A percentile compares a stretch with the other conserved stretches of the same genome.
Evolutionary conservation across 2,329 filamentous ascomycete genomes (phyloP).

Genomic region (Colletotrichum truncatum): DNA sequence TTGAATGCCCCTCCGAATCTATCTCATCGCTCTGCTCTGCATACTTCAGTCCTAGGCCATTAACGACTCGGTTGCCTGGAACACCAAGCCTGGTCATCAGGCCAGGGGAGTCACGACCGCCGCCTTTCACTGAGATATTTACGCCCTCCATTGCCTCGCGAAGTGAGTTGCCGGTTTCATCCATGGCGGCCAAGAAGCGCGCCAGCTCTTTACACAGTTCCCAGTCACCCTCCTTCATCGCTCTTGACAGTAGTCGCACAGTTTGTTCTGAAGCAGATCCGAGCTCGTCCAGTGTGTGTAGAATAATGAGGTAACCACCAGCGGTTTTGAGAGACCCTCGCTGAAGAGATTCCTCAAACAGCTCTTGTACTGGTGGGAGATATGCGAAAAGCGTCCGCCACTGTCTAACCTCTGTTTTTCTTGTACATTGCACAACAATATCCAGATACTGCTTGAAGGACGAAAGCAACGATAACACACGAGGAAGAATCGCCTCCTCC

Average conservation of each 20-base stretch:
- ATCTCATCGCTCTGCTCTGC: slow-evolving; percentile 45
- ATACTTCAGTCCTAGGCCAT: slow-evolving; percentile 40
- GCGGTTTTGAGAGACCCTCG: slow-evolving; percentile 92
- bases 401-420: slow-evolving; percentile 94
- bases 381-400: slow-evolving; percentile 96
- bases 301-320: slow-evolving; percentile 92
- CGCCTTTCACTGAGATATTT: slow-evolving; percentile 47
- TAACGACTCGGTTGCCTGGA: slow-evolving; percentile 34
- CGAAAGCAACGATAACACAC: slow-evolving; percentile 71
- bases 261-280: slow-evolving; percentile 78
- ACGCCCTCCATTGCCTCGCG: slow-evolving; percentile 75
- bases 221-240: slow-evolving; percentile 89
- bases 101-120: slow-evolving; percentile 13
- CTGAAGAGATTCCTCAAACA: slow-evolving; percentile 92
- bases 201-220: slow-evolving; percentile 95
- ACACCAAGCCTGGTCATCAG: slow-evolving; percentile 28
- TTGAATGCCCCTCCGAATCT: slow-evolving; percentile 47
- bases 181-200: slow-evolving; percentile 92
- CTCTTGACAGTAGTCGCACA: slow-evolving; percentile 81
- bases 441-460: slow-evolving; percentile 89
- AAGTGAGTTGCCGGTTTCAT: slow-evolving; percentile 84
- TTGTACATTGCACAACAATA: slow-evolving; percentile 94
- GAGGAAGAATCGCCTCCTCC: slow-evolving; percentile 70
- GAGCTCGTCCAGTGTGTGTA: slow-evolving; percentile 83
- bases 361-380: slow-evolving; percentile 85